These are phyloP conservation scores for Crithidia expoeki DNA, from an alignment of 208 protist genomes.

Conservation along the genomic window DNA sequence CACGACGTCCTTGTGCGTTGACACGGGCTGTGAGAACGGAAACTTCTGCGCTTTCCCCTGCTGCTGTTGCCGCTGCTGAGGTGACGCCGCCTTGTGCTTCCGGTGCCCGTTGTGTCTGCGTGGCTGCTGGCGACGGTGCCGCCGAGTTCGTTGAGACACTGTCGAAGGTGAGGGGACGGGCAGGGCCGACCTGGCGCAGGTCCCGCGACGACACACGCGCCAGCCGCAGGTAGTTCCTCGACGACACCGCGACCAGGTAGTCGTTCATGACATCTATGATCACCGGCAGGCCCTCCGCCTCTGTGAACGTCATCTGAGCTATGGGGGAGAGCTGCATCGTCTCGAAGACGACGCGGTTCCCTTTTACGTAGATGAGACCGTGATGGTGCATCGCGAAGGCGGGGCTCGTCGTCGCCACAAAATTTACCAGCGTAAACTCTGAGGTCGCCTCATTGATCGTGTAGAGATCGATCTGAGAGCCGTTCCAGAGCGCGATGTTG, in stretches of 20 bases:
- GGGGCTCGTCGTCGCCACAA: slow-evolving; percentile 67
- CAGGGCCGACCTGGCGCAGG: slow-evolving; percentile 66
- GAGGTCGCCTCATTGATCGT: slow-evolving; percentile 87
- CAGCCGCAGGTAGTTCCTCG: slow-evolving; percentile 81
- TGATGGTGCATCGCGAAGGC: slow-evolving; percentile 87
- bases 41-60: slow-evolving; percentile 23
- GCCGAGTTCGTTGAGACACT: not conserved
- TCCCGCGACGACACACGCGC: slow-evolving; percentile 74
- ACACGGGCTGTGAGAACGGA: slow-evolving; percentile 64
- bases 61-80: slow-evolving; percentile 6
- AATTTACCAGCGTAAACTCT: slow-evolving; percentile 68
- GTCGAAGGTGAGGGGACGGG: slow-evolving; percentile 59
- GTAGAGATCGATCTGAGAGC: slow-evolving; percentile 88
- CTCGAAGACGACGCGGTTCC: slow-evolving; percentile 75
- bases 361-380: slow-evolving; percentile 86
- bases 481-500: slow-evolving; percentile 89
- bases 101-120: not conserved
- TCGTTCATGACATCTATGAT: slow-evolving; percentile 90
- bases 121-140: not conserved
- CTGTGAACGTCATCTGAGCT: slow-evolving; percentile 86
- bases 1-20: slow-evolving; percentile 84
- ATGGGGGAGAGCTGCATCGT: slow-evolving; percentile 82
- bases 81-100: not conserved
- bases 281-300: slow-evolving; percentile 79
- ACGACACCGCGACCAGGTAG: slow-evolving; percentile 84